Evolutionary conservation across 805 yeast genomes (phyloP), one percentile per base, ranked within the genome.

Genomic region (Spathaspora arborariae): DNA sequence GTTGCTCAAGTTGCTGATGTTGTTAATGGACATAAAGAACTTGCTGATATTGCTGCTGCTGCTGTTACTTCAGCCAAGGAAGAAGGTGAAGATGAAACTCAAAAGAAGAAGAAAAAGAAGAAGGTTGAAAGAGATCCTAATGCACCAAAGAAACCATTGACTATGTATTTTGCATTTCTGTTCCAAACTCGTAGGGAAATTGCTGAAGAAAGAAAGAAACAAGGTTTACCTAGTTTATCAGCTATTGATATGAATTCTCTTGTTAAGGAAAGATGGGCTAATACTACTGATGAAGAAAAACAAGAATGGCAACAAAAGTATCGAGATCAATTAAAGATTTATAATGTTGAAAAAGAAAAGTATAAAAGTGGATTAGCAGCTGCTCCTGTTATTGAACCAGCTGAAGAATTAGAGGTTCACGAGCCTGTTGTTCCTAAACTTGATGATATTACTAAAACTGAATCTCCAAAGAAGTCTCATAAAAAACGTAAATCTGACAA

Each of bases 61-160:
- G 49, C 56, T 34, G 55, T 53, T 3, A 39, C 57, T 15, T 51
- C 44, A 4, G 50, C 47, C n/a, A 43, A 45, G 9, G 97, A 92
- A 46, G 42, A 41, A 15, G 26, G n/a, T n/a, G n/a, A n/a, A n/a
- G n/a, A 36, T 11, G 46, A 38, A 13, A 47, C 40, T 9, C 10
- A 33, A 3, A 18, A 33, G n/a, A 47, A 47, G 24, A 84, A 80
- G 67, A 80, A n/a, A n/a, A n/a, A 78, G 57, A 72, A 69, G 57
- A 75, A 73, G 57, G 70, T 63, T 34, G 74, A 68, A 45, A 74
- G 68, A 56, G 98, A 92, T 67, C 97, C 97, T 44, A 84, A 87
- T 59, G 97, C 96, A 39, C 99, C 99, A 49, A 89, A 88, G 75
- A 90, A 90, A 60, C 98, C 99, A 13, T 74, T 88, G 59, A 90